A percentile compares a stretch with the other conserved stretches of the same genome.
phyloP scores from a whole-genome alignment of 2,329 filamentous ascomycete genomes.

The Ophiosphaerella herpotricha region DNA sequence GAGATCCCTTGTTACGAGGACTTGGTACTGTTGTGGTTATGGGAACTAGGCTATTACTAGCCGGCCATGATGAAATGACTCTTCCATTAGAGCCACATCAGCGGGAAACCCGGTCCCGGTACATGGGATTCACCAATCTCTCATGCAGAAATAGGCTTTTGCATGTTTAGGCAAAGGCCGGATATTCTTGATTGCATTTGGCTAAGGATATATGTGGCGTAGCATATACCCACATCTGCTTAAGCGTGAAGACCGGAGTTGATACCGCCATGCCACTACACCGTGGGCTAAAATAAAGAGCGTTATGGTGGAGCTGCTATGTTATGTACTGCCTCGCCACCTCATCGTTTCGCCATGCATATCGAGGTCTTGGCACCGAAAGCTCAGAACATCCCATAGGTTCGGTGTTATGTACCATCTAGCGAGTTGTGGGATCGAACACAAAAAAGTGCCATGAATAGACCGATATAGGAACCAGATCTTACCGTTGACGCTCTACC shows the following conservation, averaged over 20 bases:
- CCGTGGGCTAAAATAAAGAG: not conserved
- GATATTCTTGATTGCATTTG: constrained; percentile 21
- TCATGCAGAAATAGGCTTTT: constrained; percentile 29
- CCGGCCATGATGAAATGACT: constrained; percentile 42
- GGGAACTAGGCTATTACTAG: constrained; percentile 32
- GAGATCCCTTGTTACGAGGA: constrained; percentile 28
- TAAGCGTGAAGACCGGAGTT: constrained; percentile 21
- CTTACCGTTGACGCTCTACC: constrained; percentile 24
- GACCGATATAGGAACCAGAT: not conserved
- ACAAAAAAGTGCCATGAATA: not conserved
- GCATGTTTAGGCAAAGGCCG: constrained; percentile 25
- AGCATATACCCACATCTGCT: constrained; percentile 19
- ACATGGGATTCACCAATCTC: constrained; percentile 19
- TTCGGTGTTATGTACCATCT: not conserved
- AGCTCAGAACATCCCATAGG: too few species aligned
- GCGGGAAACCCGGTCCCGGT: constrained; percentile 25
- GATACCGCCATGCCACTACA: constrained; percentile 3
- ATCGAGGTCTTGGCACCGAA: too few species aligned
- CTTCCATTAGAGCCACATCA: constrained; percentile 8
- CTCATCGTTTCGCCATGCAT: not conserved
- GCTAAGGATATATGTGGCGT: constrained; percentile 22
- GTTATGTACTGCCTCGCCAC: constrained; percentile 8
- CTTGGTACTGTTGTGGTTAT: constrained; percentile 21
- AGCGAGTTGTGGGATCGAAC: not conserved
- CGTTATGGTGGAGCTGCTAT: constrained; percentile 22